Evolutionary conservation across 306 rosid species (phyloP), one percentile per base, ranked within the genome.

Genomic region (Prunus mume): DNA sequence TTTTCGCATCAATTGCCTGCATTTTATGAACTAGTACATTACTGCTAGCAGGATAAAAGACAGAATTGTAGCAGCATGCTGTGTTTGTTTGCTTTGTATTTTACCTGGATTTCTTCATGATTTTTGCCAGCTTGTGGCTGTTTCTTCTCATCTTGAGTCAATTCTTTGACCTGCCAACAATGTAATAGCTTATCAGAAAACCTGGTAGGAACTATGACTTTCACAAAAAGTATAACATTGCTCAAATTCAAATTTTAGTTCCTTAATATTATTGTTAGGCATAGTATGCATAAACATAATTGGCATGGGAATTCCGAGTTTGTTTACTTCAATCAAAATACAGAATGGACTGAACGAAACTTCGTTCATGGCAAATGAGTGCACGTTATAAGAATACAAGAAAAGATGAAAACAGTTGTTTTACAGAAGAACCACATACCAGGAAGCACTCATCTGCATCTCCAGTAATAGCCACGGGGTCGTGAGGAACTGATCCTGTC

Each of bases 1-100:
- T 91, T 82, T 89, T 96, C 9, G 72, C 83, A 78, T 96, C 94
- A 69, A 92, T 79, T 45, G 43, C 89, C 99, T 96, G 80, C 83
- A 82, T 74, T 46, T 41, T 54, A 57, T 71, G 71, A 79, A 86
- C 45, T 61, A 24, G 46, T 19, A 74, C 20, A 20, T 73, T 9
- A 73, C 32, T 30, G 46, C 65, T n/a, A 20, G 7, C 6, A 6
- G 30, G 30, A 45, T 10, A 32, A 28, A 12, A 7, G 20, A 28
- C 30, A 65, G 8, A 2, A 9, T 28, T 25, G 30, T 54, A 28
- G 14, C 57, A 18, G 19, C 56, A 43, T 24, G 65, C 49, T 43
- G 45, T 76, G 57, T 38, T 52, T 72, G 72, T 22, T 65, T 27
- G 62, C 25, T 76, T 55, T 54, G 54, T 60, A 68, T 61, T 79